Conservation (phyloP, 1,284 basidiomycete genomes). For the Rugosomyces carneus region DNA sequence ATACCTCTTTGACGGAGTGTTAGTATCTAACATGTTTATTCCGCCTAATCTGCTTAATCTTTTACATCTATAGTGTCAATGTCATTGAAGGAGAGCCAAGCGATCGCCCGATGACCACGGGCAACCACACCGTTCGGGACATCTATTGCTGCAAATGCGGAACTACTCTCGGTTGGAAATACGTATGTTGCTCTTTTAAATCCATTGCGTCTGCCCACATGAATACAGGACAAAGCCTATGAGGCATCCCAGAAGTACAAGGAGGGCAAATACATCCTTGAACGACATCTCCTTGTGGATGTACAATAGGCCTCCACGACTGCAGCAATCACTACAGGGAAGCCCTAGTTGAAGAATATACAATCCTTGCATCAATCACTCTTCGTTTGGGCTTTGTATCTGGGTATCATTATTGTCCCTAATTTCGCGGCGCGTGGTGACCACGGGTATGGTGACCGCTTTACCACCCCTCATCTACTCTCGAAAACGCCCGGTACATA, state of each 20-base stretch:
- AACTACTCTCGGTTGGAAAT: slow-evolving; percentile 92
- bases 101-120: slow-evolving; percentile 95
- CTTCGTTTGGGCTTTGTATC: slow-evolving; percentile 16
- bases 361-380: slow-evolving; percentile 23
- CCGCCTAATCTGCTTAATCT: slow-evolving; percentile 12
- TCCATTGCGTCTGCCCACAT: slow-evolving; percentile 10
- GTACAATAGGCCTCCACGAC: slow-evolving; percentile 47
- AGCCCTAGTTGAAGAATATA: slow-evolving; percentile 4
- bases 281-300: slow-evolving; percentile 82
- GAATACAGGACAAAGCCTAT: slow-evolving; percentile 79
- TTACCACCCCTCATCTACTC: slow-evolving; percentile 7
- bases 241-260: slow-evolving; percentile 94
- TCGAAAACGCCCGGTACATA: slow-evolving; percentile 1
- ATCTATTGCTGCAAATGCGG: slow-evolving; percentile 90
- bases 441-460: not conserved
- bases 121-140: slow-evolving; percentile 93
- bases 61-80: slow-evolving; percentile 65
- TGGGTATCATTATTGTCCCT: slow-evolving; percentile 14
- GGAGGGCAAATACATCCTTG: slow-evolving; percentile 96
- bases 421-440: not conserved
- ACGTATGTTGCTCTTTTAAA: slow-evolving; percentile 52
- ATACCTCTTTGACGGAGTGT: slow-evolving; percentile 91
- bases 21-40: slow-evolving; percentile 31
- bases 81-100: slow-evolving; percentile 81
- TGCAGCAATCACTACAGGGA: not conserved